These are phyloP conservation scores for Gnomoniopsis smithogilvyi DNA, from an alignment of 2,329 filamentous ascomycete species.

Conservation along the genomic window DNA sequence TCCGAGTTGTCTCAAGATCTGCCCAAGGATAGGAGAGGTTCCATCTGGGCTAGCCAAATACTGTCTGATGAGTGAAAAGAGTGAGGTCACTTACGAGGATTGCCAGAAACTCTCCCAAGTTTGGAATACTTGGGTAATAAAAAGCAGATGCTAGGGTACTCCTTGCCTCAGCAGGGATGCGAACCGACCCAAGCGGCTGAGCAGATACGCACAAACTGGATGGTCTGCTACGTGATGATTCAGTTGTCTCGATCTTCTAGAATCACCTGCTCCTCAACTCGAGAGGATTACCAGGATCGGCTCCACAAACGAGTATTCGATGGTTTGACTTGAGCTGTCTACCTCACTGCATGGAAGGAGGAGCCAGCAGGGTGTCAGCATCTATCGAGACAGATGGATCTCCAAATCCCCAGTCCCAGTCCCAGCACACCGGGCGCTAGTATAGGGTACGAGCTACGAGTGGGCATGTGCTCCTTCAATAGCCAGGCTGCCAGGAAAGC, in stretches of 20 bases:
- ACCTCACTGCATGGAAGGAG: neutral
- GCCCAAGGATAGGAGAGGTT: constrained; percentile 5
- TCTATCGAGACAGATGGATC: neutral
- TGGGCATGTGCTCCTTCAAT: neutral
- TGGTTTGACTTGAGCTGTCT: too few species aligned
- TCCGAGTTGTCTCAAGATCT: constrained; percentile 7
- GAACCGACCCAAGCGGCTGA: neutral
- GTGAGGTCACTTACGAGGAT: neutral
- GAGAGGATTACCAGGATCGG: neutral
- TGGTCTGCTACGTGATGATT: neutral
- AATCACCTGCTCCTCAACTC: neutral
- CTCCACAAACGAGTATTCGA: too few species aligned
- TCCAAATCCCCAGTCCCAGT: neutral
- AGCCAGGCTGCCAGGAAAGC: neutral
- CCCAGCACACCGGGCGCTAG: constrained; percentile 9
- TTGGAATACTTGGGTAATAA: neutral
- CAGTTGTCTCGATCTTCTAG: neutral
- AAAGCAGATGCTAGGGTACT: neutral
- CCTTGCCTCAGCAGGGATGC: neutral
- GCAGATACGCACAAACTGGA: neutral
- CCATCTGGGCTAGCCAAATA: neutral
- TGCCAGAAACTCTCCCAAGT: neutral
- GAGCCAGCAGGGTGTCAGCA: neutral
- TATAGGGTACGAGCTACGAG: neutral
- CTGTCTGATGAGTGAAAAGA: neutral